Percentiles rank a stretch among this genome's conserved stretches.
phyloP scores from a whole-genome alignment of 345 rosid species.

The Hypericum perforatum region DNA sequence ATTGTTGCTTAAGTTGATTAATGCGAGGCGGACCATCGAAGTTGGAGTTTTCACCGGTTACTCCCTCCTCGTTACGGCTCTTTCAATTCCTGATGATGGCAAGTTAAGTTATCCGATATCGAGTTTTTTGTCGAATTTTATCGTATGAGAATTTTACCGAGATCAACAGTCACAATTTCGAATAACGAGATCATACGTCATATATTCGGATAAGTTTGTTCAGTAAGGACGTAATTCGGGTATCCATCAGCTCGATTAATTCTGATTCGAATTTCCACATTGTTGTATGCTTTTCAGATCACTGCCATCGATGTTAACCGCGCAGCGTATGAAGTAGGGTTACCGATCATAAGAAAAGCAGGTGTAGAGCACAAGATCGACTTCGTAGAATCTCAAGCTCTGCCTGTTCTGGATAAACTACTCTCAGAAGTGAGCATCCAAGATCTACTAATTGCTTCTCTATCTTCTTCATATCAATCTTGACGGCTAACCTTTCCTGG shows the following conservation, averaged over 20 bases:
- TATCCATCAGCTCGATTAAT: too few relatives aligned
- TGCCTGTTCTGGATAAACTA: constrained; percentile 1
- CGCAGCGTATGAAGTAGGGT: not conserved
- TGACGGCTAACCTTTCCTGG: too few relatives aligned
- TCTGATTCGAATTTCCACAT: not conserved
- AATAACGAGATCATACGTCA: too few relatives aligned
- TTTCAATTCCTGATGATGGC: constrained; percentile 3
- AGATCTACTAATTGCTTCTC: not conserved
- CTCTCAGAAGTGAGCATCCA: not conserved
- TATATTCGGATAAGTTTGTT: too few relatives aligned
- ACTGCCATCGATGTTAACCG: not conserved
- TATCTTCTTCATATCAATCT: not conserved
- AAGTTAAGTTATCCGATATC: constrained; percentile 1
- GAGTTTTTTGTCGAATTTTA: not conserved
- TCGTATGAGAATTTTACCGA: not conserved
- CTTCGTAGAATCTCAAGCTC: constrained; percentile 1
- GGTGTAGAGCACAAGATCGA: constrained; percentile 6
- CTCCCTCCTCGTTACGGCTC: constrained; percentile 6
- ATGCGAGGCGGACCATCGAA: constrained; percentile 1
- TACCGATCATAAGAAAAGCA: constrained; percentile 1
- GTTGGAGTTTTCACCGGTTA: constrained; percentile 8
- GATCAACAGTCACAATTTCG: not conserved
- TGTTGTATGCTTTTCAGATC: not conserved
- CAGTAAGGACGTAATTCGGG: too few relatives aligned
- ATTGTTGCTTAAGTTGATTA: not conserved